phyloP scores from a whole-genome alignment of 2,329 filamentous ascomycete species.

The Epichloe aotearoae region DNA sequence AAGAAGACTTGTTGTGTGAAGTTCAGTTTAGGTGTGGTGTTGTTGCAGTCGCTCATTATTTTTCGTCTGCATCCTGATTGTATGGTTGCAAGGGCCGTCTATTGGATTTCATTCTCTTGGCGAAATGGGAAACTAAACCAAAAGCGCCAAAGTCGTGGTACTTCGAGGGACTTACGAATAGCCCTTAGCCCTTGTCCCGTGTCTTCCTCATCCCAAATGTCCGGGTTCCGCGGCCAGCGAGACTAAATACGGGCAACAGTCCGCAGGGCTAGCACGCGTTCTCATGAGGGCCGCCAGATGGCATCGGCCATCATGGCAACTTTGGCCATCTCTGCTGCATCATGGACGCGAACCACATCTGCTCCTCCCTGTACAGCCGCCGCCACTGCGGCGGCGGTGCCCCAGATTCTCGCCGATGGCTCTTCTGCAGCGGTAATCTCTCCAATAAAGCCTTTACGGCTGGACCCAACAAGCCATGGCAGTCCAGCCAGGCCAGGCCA shows the following conservation, averaged over 20 bases:
- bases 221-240: neutral
- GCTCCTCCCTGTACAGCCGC: slow-evolving; percentile 74
- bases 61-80: slow-evolving; percentile 1
- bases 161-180: slow-evolving; percentile 1
- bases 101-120: slow-evolving; percentile 4
- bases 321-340: slow-evolving; percentile 73
- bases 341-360: slow-evolving; percentile 86
- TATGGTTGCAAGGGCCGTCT: neutral
- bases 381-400: slow-evolving; percentile 78
- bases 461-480: slow-evolving; percentile 82
- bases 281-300: slow-evolving; percentile 49
- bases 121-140: neutral
- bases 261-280: neutral
- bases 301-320: slow-evolving; percentile 83
- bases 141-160: slow-evolving; percentile 4
- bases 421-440: slow-evolving; percentile 62
- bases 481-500: slow-evolving; percentile 54
- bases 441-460: slow-evolving; percentile 82
- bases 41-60: neutral
- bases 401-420: slow-evolving; percentile 58
- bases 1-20: neutral
- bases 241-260: neutral
- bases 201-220: neutral
- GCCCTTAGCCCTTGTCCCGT: neutral
- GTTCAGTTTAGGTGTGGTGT: neutral